Base-by-base conservation (phyloP, 1,284 basidiomycete genomes). In the Pascua guehoae region DNA sequence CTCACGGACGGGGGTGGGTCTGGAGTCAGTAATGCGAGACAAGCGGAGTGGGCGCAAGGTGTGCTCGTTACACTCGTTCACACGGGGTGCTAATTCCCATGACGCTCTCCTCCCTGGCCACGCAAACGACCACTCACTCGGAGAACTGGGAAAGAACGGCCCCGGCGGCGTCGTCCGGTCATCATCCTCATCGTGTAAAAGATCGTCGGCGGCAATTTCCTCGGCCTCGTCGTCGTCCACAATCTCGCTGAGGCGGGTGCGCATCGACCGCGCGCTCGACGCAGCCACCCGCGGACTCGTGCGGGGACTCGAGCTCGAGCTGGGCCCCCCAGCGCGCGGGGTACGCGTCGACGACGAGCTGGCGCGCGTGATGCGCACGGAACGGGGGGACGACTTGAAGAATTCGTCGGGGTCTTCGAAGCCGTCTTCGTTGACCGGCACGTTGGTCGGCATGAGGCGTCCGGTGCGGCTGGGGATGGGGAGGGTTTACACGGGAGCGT, bases 331-430 rank as follows among this genome's bases (percentile, higher is more conserved):
- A 81, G n/a, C 81, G 79, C 53, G 79, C 79, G 10, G 32, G 37
- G 32, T 24, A 9, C 24, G 32, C 41, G 41, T 38, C n/a, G n/a
- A n/a, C n/a, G n/a, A n/a, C n/a, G n/a, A n/a, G n/a, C n/a, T n/a
- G n/a, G n/a, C n/a, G 32, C 41, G 18, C 32, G 41, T 2, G 8
- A n/a, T 16, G 24, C 32, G 32, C 32, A 24, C 16, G 5, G 48
- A 36, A 42, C 17, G 41, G 38, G 38, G 41, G 4, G 72, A 68
- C 10, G 71, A 72, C 49, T 81, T 79, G 62, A 93, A 84, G 67
- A 91, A 80, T 63, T 85, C 83, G 55, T 86, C 84, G 66, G 90
- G 88, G 12, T 85, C 85, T 74, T 94, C 91, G 71, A 89, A 90
- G 11, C 91, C 93, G 69, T 91, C 88, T 14, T 86, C 86, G 64